Conservation (phyloP, 2,329 filamentous ascomycete genomes). For the Endoconidiophora polonica region DNA sequence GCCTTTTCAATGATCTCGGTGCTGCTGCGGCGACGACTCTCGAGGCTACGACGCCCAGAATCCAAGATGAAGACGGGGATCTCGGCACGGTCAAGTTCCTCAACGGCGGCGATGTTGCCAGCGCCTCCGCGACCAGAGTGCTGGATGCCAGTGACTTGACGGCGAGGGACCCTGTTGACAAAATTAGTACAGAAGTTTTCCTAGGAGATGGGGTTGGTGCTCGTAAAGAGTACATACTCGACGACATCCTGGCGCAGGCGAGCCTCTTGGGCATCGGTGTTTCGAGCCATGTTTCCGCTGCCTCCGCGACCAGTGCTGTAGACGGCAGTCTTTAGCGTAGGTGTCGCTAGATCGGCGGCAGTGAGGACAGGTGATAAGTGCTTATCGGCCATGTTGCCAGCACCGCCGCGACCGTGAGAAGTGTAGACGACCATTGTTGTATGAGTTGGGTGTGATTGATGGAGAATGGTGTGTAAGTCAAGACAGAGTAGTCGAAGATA, state of each 20-base stretch:
- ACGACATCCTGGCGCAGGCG: slow-evolving; percentile 72
- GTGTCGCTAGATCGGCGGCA: slow-evolving; percentile 57
- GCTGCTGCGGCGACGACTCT: slow-evolving; percentile 18
- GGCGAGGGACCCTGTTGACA: slow-evolving; percentile 33
- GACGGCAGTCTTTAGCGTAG: slow-evolving; percentile 63
- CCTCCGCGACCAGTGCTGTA: slow-evolving; percentile 86
- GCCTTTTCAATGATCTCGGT: slow-evolving; percentile 21
- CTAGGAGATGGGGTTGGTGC: slow-evolving; percentile 2
- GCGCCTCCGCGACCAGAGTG: slow-evolving; percentile 61
- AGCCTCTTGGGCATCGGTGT: slow-evolving; percentile 55
- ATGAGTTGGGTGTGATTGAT: background rate
- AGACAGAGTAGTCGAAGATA: background rate
- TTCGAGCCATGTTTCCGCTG: slow-evolving; percentile 68
- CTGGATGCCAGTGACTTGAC: slow-evolving; percentile 38
- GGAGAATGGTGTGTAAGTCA: background rate
- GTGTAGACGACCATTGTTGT: slow-evolving; percentile 20
- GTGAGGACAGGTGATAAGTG: slow-evolving; percentile 32
- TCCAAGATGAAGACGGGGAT: slow-evolving; percentile 19
- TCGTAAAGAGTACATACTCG: slow-evolving; percentile 30
- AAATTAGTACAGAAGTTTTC: background rate
- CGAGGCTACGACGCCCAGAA: background rate
- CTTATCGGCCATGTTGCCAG: slow-evolving; percentile 49
- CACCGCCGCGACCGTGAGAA: slow-evolving; percentile 63
- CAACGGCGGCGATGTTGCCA: slow-evolving; percentile 46
- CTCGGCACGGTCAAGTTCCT: slow-evolving; percentile 20